Base-by-base conservation (phyloP, 345 rosid genomes). In the Lumnitzera littorea region DNA sequence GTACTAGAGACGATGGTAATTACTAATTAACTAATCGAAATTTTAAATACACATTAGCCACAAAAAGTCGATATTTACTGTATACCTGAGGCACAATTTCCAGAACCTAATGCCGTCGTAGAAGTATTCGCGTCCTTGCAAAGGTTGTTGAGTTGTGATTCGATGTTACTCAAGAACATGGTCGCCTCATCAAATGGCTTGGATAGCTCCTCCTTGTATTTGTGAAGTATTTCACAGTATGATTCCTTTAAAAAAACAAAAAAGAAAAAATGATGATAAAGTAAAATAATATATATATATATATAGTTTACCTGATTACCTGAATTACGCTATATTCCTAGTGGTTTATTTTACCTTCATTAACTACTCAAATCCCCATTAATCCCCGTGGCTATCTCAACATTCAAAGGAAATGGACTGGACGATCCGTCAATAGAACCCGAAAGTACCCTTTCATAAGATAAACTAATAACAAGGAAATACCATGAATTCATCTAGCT, bases 401-500 rank as follows among this genome's bases (percentile, higher is more conserved):
- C 20, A 20, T 20, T 20, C 20, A 20, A 20, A 20, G 20, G 20
- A 20, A 64, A 48, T 36, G 11, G 7, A 29, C 4, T 55, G 5
- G 15, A 16, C 11, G 17, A 31, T 27, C 31, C 31, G 31, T 27
- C 31, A 27, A 27, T 20, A 27, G 31, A 27, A 27, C 3, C 31
- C 5, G 31, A 27, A 27, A 27, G 3, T 27, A 27, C 31, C 5
- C 31, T 5, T 27, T 27, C 31, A 27, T 27, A 27, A 27, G 31
- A 27, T 27, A 27, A 2, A 27, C 31, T 27, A 5, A 51, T 23
- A 57, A 46, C 15, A 12, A 11, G 2, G 11, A n/a, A 6, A 24
- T 65, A 85, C 91, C 91, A 85, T 85, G 80, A 85, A 85, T 50
- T 77, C 74, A 25, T 85, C 91, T 0, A 85, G 84, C 64, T 77